Conservation (phyloP, 257 asterid genomes). For the Nicotiana tabacum region DNA sequence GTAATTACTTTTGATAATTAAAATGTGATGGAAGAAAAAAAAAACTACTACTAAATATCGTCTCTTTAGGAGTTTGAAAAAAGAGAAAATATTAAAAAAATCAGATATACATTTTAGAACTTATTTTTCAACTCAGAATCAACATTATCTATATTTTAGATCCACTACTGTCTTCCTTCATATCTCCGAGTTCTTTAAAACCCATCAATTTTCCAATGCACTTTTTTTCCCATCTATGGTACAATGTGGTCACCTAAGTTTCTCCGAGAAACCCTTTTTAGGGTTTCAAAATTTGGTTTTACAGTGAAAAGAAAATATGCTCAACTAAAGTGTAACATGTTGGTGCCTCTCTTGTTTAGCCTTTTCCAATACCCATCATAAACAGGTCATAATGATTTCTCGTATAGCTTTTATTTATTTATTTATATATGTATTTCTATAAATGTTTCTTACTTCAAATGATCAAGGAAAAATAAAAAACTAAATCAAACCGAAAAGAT, state of each 20-base stretch:
- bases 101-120: background rate
- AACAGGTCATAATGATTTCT: background rate
- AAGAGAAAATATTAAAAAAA: background rate
- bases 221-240: background rate
- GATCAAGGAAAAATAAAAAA: background rate
- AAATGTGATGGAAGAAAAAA: background rate
- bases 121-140: background rate
- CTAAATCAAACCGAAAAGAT: background rate
- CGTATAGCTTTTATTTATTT: background rate
- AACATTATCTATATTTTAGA: background rate
- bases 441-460: background rate
- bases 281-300: background rate
- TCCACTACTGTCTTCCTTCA: too few species aligned
- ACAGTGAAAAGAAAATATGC: background rate
- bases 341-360: constrained; percentile 7
- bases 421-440: background rate
- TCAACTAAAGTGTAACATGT: constrained; percentile 7
- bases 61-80: background rate
- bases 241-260: constrained; percentile 12
- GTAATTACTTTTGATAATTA: constrained; percentile 5
- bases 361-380: constrained; percentile 9
- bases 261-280: constrained; percentile 7
- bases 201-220: background rate
- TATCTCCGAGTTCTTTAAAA: too few species aligned
- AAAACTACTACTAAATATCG: background rate